Base-by-base conservation (phyloP, 495 filamentous ascomycete species). In the Glonium stellatum region DNA sequence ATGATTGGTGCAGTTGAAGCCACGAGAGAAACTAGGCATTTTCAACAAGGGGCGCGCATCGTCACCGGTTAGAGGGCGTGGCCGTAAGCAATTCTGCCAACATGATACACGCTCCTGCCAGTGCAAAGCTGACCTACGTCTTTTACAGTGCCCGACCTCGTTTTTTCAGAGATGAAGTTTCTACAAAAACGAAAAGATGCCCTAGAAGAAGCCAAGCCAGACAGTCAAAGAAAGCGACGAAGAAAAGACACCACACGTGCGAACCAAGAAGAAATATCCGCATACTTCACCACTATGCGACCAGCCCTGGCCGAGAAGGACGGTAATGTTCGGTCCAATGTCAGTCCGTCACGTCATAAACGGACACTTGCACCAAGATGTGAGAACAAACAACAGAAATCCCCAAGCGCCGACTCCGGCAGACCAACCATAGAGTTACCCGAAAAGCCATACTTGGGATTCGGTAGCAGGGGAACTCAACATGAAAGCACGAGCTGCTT, bases 21-120 rank as follows among this genome's bases (percentile, higher is more conserved):
- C 76, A 64, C 71, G 67, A 64, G 71, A 73, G 49, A 75, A 67
- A 41, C 70, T 76, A 67, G 89, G 89, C 0, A 72, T 93, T 6
- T 92, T 92, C 70, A 81, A 79, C 23, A 91, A 84, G 66, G 87
- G 87, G 1, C 82, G 80, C 53, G 75, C 81, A 27, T 90, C 87
- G 11, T 82, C 79, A 46, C 80, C 79, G 27, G 58, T 81, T 55
- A 75, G 70, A 60, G 73, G 77, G 59, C 74, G 70, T 62, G 75
- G 76, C 57, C 65, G 78, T 80, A 71, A 70, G 73, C 68, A 46
- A 44, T 50, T 49, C 51, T 4, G 47, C 57, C 61, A 46, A 54
- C 55, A 46, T 15, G 37, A 35, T 53, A 57, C 61, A 57, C 61
- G 60, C 48, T 54, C 34, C n/a, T 59, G 3, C 48, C 19, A 56